A percentile compares a stretch with the other conserved stretches of the same genome.
Conservation (phyloP, 805 yeast species). For the Yarrowia sp. region DNA sequence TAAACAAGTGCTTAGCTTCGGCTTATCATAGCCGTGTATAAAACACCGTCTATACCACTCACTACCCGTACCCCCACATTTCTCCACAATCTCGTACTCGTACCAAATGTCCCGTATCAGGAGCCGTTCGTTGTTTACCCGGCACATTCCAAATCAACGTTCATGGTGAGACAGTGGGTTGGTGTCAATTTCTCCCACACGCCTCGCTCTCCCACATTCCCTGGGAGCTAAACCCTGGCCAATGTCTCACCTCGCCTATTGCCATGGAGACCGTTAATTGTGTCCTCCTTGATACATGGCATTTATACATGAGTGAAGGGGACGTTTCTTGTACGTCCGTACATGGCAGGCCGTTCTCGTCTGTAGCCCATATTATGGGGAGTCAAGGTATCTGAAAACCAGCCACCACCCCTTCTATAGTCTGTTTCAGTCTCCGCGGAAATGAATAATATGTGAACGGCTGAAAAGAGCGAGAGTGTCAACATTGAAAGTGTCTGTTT, state of each 20-base stretch:
- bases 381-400: no score
- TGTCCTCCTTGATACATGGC: neutral
- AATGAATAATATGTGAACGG: neutral
- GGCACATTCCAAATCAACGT: neutral
- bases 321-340: neutral
- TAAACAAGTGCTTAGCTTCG: no score
- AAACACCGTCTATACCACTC: no score
- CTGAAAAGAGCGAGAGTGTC: no score
- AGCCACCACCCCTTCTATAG: neutral
- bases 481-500: no score
- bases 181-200: neutral
- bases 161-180: conserved; percentile 2
- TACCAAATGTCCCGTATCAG: no score
- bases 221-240: neutral
- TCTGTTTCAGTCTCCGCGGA: neutral
- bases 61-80: no score
- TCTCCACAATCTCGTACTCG: no score
- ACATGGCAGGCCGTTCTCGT: no score
- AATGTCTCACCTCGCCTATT: conserved; percentile 11
- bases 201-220: neutral
- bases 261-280: neutral
- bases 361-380: neutral
- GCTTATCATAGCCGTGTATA: no score
- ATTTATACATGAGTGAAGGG: neutral
- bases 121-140: no score